These are phyloP conservation scores for Coffea canephora DNA, from an alignment of 257 asterid species.

Conservation along the genomic window DNA sequence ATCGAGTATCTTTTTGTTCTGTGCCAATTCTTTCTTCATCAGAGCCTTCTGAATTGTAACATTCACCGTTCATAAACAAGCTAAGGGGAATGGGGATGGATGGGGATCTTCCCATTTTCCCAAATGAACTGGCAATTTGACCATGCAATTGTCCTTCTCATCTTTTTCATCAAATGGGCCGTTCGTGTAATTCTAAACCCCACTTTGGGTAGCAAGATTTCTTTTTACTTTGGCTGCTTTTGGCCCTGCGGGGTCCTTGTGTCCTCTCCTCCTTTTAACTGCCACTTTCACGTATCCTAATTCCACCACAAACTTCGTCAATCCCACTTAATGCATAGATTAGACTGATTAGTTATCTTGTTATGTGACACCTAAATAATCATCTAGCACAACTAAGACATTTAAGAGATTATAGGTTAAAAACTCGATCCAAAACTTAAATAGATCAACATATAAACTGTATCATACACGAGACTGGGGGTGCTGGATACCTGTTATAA, in stretches of 20 bases:
- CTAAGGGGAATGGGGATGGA: background rate
- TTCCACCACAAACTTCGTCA: background rate
- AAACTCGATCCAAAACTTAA: too few relatives aligned
- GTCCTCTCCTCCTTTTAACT: background rate
- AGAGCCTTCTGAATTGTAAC: conserved; percentile 25
- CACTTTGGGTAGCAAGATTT: conserved; percentile 31
- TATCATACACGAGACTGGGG: too few relatives aligned
- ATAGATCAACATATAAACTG: too few relatives aligned
- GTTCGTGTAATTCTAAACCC: conserved; percentile 17
- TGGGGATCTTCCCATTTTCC: conserved; percentile 10
- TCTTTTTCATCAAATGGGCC: conserved; percentile 23
- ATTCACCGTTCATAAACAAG: conserved; percentile 20
- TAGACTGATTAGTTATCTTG: background rate
- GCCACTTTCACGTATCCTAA: background rate
- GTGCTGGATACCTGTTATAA: too few relatives aligned
- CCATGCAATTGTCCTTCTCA: conserved; percentile 46
- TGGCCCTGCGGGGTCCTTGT: conserved; percentile 22
- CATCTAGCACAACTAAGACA: too few relatives aligned
- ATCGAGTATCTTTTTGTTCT: background rate
- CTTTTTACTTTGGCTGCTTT: conserved; percentile 20
- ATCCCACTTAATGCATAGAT: background rate
- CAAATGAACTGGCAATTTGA: conserved; percentile 27
- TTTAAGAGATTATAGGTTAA: too few relatives aligned
- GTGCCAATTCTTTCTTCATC: background rate
- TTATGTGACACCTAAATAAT: too few relatives aligned